Evolutionary conservation across 108 stramenopile species (phyloP), one percentile per base, ranked within the genome.

Genomic region (Craspedostauros australis): DNA sequence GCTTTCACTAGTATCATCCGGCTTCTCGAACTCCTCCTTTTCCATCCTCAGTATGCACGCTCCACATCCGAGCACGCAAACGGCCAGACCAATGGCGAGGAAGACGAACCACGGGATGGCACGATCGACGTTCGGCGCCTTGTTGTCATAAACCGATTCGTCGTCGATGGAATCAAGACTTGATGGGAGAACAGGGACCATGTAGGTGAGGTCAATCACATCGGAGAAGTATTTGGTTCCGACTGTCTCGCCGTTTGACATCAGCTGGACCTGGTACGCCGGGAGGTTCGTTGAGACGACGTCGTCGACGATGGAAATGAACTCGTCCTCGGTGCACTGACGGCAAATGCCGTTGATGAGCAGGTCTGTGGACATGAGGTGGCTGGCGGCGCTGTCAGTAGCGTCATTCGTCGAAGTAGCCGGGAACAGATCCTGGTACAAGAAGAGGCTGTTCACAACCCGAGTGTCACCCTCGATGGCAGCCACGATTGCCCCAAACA

Each of bases 401-500:
- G 18, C 5, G 22, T 29, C 59, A 44, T 23, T n/a, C n/a, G 14
- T n/a, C 14, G 14, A 37, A 14, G 14, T 37, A 37, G 14, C 14
- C 36, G 14, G 14, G 5, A 0, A 1, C 11, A 43, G 26, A 14
- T 57, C 50, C 54, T 68, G 66, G 15, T 54, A 60, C 23, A 60
- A 27, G 34, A 51, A 68, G 0, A 41, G 22, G 4, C 38, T 46
- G 25, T 68, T 52, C 2, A 49, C 24, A 26, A 68, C 29, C n/a
- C 54, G 52, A 1, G 58, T 68, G 46, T 60, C 58, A 23, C 66
- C 66, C 12, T 60, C 57, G 37, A 60, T 36, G 14, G 66, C 42
- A 46, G 22, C 30, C 12, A 60, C 29, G 11, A 50, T 60, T 11
- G 56, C 66, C 14, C 51, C 51, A 29, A 54, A 68, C 3, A 68